A percentile compares a stretch with the other conserved stretches of the same genome.
Evolutionary conservation across 2,329 filamentous ascomycete genomes (phyloP).

Genomic region (Sporothrix schenckii): DNA sequence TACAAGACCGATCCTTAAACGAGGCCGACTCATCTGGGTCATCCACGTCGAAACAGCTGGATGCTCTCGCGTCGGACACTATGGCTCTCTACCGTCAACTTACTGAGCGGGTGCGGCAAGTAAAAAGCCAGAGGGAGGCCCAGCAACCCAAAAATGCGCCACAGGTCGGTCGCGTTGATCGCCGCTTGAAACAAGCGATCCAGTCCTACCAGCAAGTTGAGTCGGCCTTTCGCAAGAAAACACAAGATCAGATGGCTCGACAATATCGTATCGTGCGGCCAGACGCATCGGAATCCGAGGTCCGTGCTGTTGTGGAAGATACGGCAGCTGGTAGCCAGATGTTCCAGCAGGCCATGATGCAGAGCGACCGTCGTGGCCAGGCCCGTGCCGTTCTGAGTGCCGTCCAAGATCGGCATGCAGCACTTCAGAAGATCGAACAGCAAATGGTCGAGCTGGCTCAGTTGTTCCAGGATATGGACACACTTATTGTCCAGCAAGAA

Average conservation of each 20-base stretch:
- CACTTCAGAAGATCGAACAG: conserved; percentile 87
- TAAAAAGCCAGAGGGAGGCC: conserved; percentile 77
- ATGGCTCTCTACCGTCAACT: conserved; percentile 81
- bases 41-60: conserved; percentile 68
- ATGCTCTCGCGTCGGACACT: conserved; percentile 73
- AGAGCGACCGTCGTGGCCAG: conserved; percentile 78
- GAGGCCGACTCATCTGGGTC: conserved; percentile 72
- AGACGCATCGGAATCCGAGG: conserved; percentile 76
- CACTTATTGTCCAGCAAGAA: conserved; percentile 84
- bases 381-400: conserved; percentile 77
- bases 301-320: conserved; percentile 75
- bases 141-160: conserved; percentile 71
- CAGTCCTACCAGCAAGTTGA: conserved; percentile 80
- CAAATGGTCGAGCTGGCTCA: conserved; percentile 86
- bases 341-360: conserved; percentile 84
- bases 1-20: conserved; percentile 72
- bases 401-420: conserved; percentile 80
- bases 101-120: conserved; percentile 73
- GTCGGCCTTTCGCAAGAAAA: conserved; percentile 75
- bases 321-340: conserved; percentile 72
- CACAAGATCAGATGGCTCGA: conserved; percentile 80
- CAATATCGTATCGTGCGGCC: conserved; percentile 90
- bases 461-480: conserved; percentile 87
- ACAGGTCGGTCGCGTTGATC: conserved; percentile 80
- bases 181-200: conserved; percentile 78